Base-by-base conservation (phyloP, 1,284 basidiomycete genomes). In the Malassezia cuniculi region DNA sequence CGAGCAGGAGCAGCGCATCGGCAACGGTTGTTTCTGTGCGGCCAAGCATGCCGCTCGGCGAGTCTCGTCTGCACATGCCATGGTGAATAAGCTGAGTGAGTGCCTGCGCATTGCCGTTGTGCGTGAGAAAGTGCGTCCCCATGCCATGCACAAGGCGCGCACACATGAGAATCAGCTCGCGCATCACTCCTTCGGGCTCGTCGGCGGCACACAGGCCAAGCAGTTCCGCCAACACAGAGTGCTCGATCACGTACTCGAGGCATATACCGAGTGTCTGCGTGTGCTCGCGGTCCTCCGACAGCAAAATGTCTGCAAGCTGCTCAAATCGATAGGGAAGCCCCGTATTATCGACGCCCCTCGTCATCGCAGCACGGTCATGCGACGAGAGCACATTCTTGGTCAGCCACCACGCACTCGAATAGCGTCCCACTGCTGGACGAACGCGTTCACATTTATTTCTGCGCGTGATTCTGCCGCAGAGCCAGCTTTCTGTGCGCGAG, bases 231-330 rank as follows among this genome's bases (percentile, higher is more conserved):
- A 36, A 18, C 18, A 41, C 34, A 22, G 36, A 3, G 35, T 41
- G n/a, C 29, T 36, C 28, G 15, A 41, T 3, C 5, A 41, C 17
- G 10, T 29, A 41, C 15, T 35, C 39, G 18, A 34, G 26, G 20
- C 39, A 41, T 11, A 15, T 10, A 2, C 39, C 39, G 8, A 41
- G 19, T 10, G n/a, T 7, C 14, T 10, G 5, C 1, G 12, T 11
- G 10, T 16, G 12, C 9, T 21, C 16, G 27, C n/a, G 15, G 20
- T 41, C 39, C 22, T 41, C 33, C 5, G n/a, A 7, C 9, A 41
- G 15, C 16, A 36, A 21, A 2, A 31, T 12, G 7, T 24, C 5
- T 2, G 6, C 18, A 4, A 37, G 25, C 28, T 37, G 36, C 12
- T 37, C 27, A 18, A 37, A 17, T 9, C 28, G 16, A n/a, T 24